Evolutionary conservation across 129 eudicot species (phyloP).

Genomic region (Artemisia tridentata): DNA sequence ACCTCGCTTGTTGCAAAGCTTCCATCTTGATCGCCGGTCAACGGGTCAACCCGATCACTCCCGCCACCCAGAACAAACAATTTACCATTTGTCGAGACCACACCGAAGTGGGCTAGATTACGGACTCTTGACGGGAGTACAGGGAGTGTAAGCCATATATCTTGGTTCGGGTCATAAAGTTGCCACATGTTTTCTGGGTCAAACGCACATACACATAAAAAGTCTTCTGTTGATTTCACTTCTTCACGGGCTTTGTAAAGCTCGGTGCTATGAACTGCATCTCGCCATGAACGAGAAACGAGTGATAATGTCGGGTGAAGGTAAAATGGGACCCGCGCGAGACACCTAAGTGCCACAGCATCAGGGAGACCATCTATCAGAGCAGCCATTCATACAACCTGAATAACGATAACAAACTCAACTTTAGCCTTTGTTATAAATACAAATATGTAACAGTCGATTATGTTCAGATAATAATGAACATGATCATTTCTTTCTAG

Average conservation of each 20-base stretch:
- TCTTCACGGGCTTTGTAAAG: constrained; percentile 83
- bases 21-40: constrained; percentile 93
- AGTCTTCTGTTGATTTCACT: constrained; percentile 56
- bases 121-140: constrained; percentile 78
- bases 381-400: constrained; percentile 58
- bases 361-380: constrained; percentile 96
- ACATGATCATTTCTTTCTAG: not conserved
- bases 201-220: constrained; percentile 80
- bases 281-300: constrained; percentile 86
- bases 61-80: constrained; percentile 91
- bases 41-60: constrained; percentile 88
- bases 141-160: constrained; percentile 90
- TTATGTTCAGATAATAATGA: not conserved
- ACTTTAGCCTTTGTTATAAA: not conserved
- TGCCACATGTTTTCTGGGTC: constrained; percentile 96
- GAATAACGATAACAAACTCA: constrained; percentile 5
- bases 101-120: constrained; percentile 80
- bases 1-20: constrained; percentile 81
- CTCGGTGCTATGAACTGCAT: constrained; percentile 69
- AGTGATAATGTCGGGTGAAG: constrained; percentile 72
- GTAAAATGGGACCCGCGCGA: constrained; percentile 87
- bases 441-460: not conserved
- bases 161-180: constrained; percentile 71
- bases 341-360: constrained; percentile 90
- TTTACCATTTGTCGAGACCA: constrained; percentile 77